Conservation (phyloP, 2,329 filamentous ascomycete species). For the Fusarium subglutinans region DNA sequence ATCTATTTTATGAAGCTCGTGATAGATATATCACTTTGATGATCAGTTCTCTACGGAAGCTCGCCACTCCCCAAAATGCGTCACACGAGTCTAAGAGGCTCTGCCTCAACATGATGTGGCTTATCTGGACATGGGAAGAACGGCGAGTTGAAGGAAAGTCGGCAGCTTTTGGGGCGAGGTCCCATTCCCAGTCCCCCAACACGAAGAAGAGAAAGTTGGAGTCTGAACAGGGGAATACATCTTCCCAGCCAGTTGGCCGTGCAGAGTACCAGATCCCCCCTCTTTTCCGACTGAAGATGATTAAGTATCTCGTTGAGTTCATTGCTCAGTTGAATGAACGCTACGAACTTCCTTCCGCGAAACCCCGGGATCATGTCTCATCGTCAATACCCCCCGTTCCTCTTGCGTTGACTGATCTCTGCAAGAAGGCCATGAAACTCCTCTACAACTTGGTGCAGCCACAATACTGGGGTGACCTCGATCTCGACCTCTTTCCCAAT, state of each 20-base stretch:
- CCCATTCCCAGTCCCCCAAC: conserved; percentile 74
- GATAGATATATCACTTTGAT: conserved; percentile 92
- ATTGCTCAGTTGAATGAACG: conserved; percentile 90
- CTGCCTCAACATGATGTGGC: conserved; percentile 86
- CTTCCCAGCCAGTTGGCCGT: conserved; percentile 63
- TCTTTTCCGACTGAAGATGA: conserved; percentile 77
- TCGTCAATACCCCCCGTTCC: conserved; percentile 57
- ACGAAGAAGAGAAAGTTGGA: conserved; percentile 81
- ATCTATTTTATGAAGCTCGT: conserved; percentile 92
- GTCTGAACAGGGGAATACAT: conserved; percentile 62
- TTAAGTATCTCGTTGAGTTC: conserved; percentile 96
- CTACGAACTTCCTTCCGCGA: conserved; percentile 78
- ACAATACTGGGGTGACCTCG: conserved; percentile 89
- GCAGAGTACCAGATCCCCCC: conserved; percentile 75
- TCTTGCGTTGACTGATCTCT: conserved; percentile 75
- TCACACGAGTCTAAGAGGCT: conserved; percentile 93
- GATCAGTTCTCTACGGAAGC: conserved; percentile 87
- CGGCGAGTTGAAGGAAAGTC: conserved; percentile 72
- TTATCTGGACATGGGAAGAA: conserved; percentile 95
- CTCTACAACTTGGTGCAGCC: conserved; percentile 86
- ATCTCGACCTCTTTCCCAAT: conserved; percentile 90
- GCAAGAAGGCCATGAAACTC: conserved; percentile 83
- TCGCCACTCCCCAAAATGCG: conserved; percentile 82
- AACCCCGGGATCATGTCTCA: conserved; percentile 64
- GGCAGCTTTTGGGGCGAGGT: conserved; percentile 42